phyloP scores from a whole-genome alignment of 345 rosid species.

The Acer yangbiense region DNA sequence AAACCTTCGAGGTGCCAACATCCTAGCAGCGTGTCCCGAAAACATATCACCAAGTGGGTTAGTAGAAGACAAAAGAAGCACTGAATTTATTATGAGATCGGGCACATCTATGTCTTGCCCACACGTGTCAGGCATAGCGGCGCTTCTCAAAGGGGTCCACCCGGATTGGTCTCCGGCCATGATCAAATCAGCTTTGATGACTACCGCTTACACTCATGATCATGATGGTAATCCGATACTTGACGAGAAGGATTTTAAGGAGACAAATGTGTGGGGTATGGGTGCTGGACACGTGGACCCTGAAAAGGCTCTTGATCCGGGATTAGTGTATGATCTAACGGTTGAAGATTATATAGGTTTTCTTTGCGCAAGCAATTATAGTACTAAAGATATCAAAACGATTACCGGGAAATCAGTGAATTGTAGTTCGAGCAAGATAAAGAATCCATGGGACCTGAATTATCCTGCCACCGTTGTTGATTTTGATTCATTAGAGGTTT shows the following conservation, averaged over 20 bases:
- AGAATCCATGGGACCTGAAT: slow-evolving; percentile 22
- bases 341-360: slow-evolving; percentile 15
- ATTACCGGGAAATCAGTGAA: background rate
- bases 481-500: slow-evolving; percentile 5
- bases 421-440: slow-evolving; percentile 4
- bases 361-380: slow-evolving; percentile 13
- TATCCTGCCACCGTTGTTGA: slow-evolving; percentile 22
- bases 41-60: background rate
- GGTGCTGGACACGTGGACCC: slow-evolving; percentile 31
- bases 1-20: slow-evolving; percentile 52
- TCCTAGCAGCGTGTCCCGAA: slow-evolving; percentile 44
- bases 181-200: slow-evolving; percentile 26
- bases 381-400: no score
- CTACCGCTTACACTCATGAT: slow-evolving; percentile 18
- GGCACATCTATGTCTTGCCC: slow-evolving; percentile 28
- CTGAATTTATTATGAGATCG: slow-evolving; percentile 15
- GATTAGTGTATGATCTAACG: slow-evolving; percentile 21
- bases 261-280: slow-evolving; percentile 3
- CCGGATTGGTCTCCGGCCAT: slow-evolving; percentile 23
- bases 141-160: slow-evolving; percentile 24
- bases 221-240: slow-evolving; percentile 11
- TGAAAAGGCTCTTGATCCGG: slow-evolving; percentile 24
- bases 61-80: slow-evolving; percentile 2
- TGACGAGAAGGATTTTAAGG: background rate
- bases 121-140: slow-evolving; percentile 28